Evolutionary conservation across 129 eudicot species (phyloP), one percentile per base, ranked within the genome.

Genomic region (Dittrichia graveolens): DNA sequence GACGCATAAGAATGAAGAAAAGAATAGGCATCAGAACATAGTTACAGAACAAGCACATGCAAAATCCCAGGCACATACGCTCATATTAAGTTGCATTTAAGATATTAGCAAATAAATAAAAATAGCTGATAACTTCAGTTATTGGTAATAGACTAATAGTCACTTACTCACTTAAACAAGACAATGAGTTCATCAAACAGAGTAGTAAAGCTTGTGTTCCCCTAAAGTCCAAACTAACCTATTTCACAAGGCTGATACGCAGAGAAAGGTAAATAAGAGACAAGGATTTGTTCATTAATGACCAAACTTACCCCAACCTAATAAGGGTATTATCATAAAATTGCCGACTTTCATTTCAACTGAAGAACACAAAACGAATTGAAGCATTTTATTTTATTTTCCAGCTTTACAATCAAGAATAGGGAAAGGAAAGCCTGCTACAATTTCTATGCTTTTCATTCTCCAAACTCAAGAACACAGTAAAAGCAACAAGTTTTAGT

Each of bases 21-120:
- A 62, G 73, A 18, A 16, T 39, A 57, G 54, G 42, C 49, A 48
- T 80, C 66, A 75, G 84, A 61, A 45, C 61, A 66, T 40, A 62
- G 31, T 67, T 34, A 19, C 67, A 54, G 57, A 72, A 72, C 69
- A 8, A 14, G 47, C 45, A 24, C 48, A 72, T n/a, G 18, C 15
- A 35, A 47, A 37, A 42, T 11, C 69, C 48, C 41, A 6, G 43
- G 63, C 19, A 37, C 13, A 40, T 54, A n/a, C 37, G 49, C 58
- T 46, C 57, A 68, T 15, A 60, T 2, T 35, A 35, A 64, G 7
- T 10, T 64, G 15, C 38, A 64, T 43, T 35, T 6, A 63, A 0
- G 5, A 38, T 41, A 19, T 14, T 46, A 48, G 44, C 47, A 38
- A 42, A 70, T 11, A 5, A 67, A 14, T 5, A 9, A 5, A 5